These are phyloP conservation scores for Cryptococcus maquisensis DNA, from an alignment of 1,284 basidiomycete genomes.

Conservation along the genomic window DNA sequence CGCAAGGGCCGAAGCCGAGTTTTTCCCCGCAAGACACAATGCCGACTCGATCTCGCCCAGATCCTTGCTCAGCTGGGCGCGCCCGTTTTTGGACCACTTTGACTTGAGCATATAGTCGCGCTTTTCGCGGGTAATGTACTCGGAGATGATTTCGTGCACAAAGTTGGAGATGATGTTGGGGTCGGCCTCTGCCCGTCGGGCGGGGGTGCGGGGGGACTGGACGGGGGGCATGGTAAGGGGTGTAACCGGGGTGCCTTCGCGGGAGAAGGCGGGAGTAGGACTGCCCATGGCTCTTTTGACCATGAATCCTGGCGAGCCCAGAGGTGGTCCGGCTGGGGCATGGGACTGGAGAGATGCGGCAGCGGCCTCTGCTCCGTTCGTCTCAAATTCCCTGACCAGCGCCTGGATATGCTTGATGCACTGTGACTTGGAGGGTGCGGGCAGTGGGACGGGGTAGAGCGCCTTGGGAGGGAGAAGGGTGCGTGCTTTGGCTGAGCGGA, in stretches of 20 bases:
- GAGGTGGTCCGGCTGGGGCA: background rate
- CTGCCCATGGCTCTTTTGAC: constrained; percentile 3
- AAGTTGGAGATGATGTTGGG: constrained; percentile 33
- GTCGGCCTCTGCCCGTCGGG: constrained; percentile 10
- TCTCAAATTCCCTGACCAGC: constrained; percentile 30
- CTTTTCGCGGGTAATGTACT: constrained; percentile 46
- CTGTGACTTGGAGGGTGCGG: constrained; percentile 42
- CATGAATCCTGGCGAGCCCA: background rate
- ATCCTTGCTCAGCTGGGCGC: constrained; percentile 43
- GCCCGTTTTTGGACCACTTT: constrained; percentile 46
- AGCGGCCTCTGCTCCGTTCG: constrained; percentile 14
- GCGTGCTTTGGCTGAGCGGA: constrained; percentile 42
- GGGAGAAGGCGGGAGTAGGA: constrained; percentile 4
- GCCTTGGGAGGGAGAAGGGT: constrained; percentile 33
- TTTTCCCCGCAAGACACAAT: constrained; percentile 26
- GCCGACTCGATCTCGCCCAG: constrained; percentile 45
- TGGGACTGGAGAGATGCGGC: constrained; percentile 6
- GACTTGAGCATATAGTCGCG: constrained; percentile 46
- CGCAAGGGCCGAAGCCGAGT: constrained; percentile 18
- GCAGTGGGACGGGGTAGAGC: constrained; percentile 34
- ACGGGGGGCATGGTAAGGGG: constrained; percentile 10
- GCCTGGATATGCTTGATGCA: constrained; percentile 36
- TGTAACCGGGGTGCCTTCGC: constrained; percentile 13
- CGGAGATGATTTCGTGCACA: constrained; percentile 43
- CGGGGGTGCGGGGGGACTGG: constrained; percentile 1